These are phyloP conservation scores for Murraya koenigii DNA, from an alignment of 345 rosid genomes.

Conservation along the genomic window DNA sequence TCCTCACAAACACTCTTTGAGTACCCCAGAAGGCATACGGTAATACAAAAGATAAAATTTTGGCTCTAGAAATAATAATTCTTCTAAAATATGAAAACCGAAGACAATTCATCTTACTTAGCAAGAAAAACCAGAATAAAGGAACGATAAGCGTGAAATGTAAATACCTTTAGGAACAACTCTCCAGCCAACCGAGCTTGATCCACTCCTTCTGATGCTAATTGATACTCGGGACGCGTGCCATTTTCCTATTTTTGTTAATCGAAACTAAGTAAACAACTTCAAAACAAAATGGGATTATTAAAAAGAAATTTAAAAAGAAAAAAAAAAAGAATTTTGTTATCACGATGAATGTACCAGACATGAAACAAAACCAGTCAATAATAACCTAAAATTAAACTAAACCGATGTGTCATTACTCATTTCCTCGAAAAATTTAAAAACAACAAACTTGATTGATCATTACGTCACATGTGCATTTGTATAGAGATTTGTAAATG, in stretches of 20 bases:
- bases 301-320: neutral
- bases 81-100: neutral
- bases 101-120: neutral
- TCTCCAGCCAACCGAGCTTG: slow-evolving; percentile 82
- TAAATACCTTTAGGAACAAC: slow-evolving; percentile 59
- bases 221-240: slow-evolving; percentile 49
- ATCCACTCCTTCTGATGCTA: slow-evolving; percentile 66
- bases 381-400: neutral
- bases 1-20: neutral
- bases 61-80: neutral
- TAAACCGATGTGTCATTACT: neutral
- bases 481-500: neutral
- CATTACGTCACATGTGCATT: neutral
- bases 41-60: neutral
- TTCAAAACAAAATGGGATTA: neutral
- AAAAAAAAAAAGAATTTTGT: neutral
- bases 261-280: neutral
- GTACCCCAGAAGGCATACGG: neutral
- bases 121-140: neutral
- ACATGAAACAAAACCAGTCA: neutral
- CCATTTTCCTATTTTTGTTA: slow-evolving; percentile 67
- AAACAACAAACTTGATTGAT: neutral
- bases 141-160: neutral
- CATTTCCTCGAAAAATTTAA: neutral
- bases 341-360: neutral